phyloP scores from a whole-genome alignment of 2,329 filamentous ascomycete genomes.

The Phaeosphaeriaceae sp. region DNA sequence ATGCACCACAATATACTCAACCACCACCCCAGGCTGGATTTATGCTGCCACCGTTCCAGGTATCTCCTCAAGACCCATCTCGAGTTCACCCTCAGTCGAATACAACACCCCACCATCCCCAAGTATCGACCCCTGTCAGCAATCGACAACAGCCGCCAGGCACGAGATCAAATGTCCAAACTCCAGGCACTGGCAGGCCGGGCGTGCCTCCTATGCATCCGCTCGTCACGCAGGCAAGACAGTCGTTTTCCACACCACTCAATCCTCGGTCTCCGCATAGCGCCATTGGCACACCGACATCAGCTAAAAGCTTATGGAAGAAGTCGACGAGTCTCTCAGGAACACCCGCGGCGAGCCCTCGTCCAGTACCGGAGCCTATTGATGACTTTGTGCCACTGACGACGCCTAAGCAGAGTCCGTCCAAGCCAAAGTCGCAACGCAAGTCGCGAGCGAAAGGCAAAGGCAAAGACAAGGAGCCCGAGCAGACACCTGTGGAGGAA shows the following conservation, averaged over 20 bases:
- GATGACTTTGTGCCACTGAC: constrained; percentile 33
- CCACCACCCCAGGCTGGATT: constrained; percentile 53
- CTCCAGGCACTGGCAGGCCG: constrained; percentile 21
- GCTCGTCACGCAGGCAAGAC: constrained; percentile 30
- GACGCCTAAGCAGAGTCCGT: constrained; percentile 20
- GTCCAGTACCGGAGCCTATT: constrained; percentile 35
- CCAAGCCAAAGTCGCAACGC: constrained; percentile 32
- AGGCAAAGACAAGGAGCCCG: constrained; percentile 31
- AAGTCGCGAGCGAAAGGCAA: constrained; percentile 35
- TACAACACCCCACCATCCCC: constrained; percentile 32
- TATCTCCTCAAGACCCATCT: constrained; percentile 53
- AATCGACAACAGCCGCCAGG: constrained; percentile 19
- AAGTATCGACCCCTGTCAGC: constrained; percentile 37
- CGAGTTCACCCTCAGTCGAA: constrained; percentile 44
- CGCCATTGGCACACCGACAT: constrained; percentile 33
- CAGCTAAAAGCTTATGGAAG: constrained; percentile 43
- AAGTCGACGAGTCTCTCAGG: constrained; percentile 29
- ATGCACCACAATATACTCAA: constrained; percentile 40
- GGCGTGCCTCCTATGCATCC: constrained; percentile 31
- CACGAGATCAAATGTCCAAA: constrained; percentile 14
- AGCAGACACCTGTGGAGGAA: constrained; percentile 18
- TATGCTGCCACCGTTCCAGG: constrained; percentile 57
- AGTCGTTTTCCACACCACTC: constrained; percentile 36
- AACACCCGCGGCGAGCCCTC: constrained; percentile 23
- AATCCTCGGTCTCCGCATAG: constrained; percentile 34